These are phyloP conservation scores for Eleusine coracana DNA, from an alignment of 176 grass and related monocot genomes.

Conservation along the genomic window DNA sequence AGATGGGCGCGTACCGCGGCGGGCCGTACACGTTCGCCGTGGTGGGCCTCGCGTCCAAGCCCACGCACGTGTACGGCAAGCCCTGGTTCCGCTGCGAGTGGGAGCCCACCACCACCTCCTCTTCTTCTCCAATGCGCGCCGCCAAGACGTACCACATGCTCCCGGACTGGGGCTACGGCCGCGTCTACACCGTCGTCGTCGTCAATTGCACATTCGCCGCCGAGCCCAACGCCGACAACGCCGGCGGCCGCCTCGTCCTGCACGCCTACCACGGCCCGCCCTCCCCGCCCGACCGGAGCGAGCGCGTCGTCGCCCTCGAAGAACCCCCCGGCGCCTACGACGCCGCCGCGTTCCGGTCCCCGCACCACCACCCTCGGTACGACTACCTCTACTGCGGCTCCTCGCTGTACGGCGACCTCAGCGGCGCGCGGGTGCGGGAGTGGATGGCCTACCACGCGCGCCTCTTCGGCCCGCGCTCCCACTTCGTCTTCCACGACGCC, in stretches of 20 bases:
- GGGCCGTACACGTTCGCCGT: conserved; percentile 81
- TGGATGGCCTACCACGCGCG: conserved; percentile 95
- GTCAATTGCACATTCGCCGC: conserved; percentile 91
- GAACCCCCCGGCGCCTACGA: conserved; percentile 67
- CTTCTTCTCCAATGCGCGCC: conserved; percentile 34
- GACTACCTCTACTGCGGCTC: conserved; percentile 98
- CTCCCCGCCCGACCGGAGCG: conserved; percentile 40
- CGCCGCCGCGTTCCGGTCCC: conserved; percentile 52
- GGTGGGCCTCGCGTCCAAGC: conserved; percentile 84
- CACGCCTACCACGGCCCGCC: conserved; percentile 73
- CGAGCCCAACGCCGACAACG: conserved; percentile 70
- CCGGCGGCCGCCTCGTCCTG: conserved; percentile 63
- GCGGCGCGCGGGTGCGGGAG: conserved; percentile 70
- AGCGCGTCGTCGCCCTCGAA: conserved; percentile 73
- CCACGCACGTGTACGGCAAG: conserved; percentile 79
- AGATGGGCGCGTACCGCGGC: conserved; percentile 87
- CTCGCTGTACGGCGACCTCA: conserved; percentile 76
- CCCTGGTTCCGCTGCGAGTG: conserved; percentile 86
- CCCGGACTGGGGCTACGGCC: conserved; percentile 99
- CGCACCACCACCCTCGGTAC: conserved; percentile 52
- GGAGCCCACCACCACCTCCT: conserved; percentile 33
- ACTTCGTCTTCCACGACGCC: conserved; percentile 98
- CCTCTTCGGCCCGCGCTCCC: conserved; percentile 75
- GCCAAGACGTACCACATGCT: conserved; percentile 84
- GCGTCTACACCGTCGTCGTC: conserved; percentile 86